Base-by-base conservation (phyloP, 2,329 filamentous ascomycete species). In the Rhinocladiella similis region DNA sequence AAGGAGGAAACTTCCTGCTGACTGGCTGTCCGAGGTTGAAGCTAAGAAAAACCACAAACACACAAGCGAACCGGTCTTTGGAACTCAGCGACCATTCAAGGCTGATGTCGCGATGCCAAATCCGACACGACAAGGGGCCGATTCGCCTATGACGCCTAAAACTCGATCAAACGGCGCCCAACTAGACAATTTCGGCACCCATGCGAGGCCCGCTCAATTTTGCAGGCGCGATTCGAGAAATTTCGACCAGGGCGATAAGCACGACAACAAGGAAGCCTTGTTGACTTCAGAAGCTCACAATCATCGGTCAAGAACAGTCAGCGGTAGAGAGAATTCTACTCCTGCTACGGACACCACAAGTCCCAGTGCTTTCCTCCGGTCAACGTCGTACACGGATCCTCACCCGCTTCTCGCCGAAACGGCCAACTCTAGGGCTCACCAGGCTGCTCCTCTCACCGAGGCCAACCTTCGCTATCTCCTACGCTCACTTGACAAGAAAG, bases 381-480 rank as follows among this genome's bases (percentile, higher is more conserved):
- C 60, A 16, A 61, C 54, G 27, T 61, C 61, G 22, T 65, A 63
- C 55, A 57, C 58, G 13, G 47, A 52, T 48, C 61, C 63, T 39
- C 61, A 63, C 41, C 50, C 50, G 38, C 52, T 63, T 29, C 54
- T 61, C 46, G 53, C 56, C 52, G 58, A 60, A 54, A 52, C 59
- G 51, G 56, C 58, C 35, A 60, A 54, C 38, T 51, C 46, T 38
- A 52, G 36, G 22, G 36, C 47, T 47, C 25, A 20, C 22, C 19
- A 27, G 43, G 19, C 55, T 19, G 47, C 54, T 22, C 60, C 55
- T 25, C 48, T 65, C 47, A 65, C 63, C 14, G 54, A 63, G 53
- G 51, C 61, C 45, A 63, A 65, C 47, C 63, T 65, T 53, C 60
- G 61, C 43, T 48, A 50, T 48, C 58, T 62, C 29, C 54, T 61